Evolutionary conservation across 2,329 filamentous ascomycete species (phyloP).

Genomic region (Aspergillus oerlinghausenensis): DNA sequence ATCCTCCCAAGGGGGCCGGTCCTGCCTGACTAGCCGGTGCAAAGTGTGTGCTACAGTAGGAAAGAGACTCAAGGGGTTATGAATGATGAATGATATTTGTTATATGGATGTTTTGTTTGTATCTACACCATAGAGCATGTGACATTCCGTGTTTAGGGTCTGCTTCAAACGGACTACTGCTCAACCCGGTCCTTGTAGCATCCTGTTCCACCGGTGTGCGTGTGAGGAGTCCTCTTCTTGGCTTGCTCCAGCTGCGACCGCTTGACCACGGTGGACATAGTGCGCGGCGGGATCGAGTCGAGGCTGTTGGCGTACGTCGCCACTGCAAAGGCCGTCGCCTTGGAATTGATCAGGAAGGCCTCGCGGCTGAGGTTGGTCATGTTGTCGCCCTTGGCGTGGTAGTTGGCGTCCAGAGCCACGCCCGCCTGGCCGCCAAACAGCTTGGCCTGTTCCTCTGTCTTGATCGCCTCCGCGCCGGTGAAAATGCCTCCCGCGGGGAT

Average conservation of each 20-base stretch:
- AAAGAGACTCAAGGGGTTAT: background rate
- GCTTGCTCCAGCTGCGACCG: background rate
- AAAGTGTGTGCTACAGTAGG: conserved; percentile 5
- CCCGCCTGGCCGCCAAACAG: conserved; percentile 69
- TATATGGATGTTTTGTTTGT: background rate
- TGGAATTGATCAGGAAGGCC: conserved; percentile 23
- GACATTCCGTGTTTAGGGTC: background rate
- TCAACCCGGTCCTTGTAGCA: conserved; percentile 20
- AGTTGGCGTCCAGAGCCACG: conserved; percentile 53
- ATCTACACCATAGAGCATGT: background rate
- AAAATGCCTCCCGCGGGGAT: conserved; percentile 73
- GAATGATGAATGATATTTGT: background rate
- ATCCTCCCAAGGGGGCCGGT: conserved; percentile 58
- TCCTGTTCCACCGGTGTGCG: conserved; percentile 15
- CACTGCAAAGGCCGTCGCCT: conserved; percentile 23
- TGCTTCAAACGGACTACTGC: background rate
- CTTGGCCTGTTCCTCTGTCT: conserved; percentile 61
- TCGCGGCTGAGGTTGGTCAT: conserved; percentile 48
- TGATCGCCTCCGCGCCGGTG: conserved; percentile 71
- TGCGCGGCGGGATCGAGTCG: conserved; percentile 15
- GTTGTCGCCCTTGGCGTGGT: conserved; percentile 52
- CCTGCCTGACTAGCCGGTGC: conserved; percentile 35
- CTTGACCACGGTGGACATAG: background rate
- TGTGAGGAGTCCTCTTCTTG: conserved; percentile 7
- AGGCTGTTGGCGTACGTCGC: conserved; percentile 25